Conservation (phyloP, 2,329 filamentous ascomycete genomes). For the Emericellopsis atlantica region DNA sequence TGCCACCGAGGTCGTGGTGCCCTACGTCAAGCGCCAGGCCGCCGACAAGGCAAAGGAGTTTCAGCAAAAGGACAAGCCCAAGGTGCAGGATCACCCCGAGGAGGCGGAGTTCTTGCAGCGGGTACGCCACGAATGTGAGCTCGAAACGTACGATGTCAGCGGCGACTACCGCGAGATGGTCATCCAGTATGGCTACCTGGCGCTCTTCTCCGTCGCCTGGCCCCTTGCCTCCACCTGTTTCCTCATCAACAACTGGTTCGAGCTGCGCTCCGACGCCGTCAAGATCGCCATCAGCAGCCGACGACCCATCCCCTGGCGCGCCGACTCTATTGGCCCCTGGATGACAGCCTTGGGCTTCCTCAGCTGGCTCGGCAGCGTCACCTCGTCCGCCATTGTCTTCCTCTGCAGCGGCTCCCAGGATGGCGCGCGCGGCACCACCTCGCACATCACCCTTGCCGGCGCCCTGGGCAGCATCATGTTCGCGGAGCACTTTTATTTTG, state of each 20-base stretch:
- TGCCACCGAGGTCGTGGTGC: constrained; percentile 71
- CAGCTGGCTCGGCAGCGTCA: constrained; percentile 87
- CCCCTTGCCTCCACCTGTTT: constrained; percentile 84
- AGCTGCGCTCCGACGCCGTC: constrained; percentile 82
- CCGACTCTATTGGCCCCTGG: constrained; percentile 92
- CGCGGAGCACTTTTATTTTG: constrained; percentile 82
- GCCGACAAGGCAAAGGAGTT: constrained; percentile 71
- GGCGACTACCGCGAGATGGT: constrained; percentile 90
- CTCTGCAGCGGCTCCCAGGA: constrained; percentile 65
- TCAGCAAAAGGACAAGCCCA: constrained; percentile 39
- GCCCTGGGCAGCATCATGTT: constrained; percentile 73
- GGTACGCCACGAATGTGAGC: constrained; percentile 70
- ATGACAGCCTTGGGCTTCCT: constrained; percentile 74
- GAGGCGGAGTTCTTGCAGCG: constrained; percentile 71
- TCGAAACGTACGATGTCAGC: constrained; percentile 80
- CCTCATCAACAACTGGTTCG: constrained; percentile 90
- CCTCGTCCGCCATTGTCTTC: constrained; percentile 77
- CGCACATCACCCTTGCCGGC: constrained; percentile 65
- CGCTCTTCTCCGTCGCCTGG: constrained; percentile 89
- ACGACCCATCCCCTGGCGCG: constrained; percentile 76
- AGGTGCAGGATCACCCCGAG: constrained; percentile 55
- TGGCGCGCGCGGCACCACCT: constrained; percentile 53
- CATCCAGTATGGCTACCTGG: constrained; percentile 75
- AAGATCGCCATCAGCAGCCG: constrained; percentile 88
- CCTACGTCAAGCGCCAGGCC: constrained; percentile 68